phyloP scores from a whole-genome alignment of 805 yeast species.

The Monosporozyma aerobia region DNA sequence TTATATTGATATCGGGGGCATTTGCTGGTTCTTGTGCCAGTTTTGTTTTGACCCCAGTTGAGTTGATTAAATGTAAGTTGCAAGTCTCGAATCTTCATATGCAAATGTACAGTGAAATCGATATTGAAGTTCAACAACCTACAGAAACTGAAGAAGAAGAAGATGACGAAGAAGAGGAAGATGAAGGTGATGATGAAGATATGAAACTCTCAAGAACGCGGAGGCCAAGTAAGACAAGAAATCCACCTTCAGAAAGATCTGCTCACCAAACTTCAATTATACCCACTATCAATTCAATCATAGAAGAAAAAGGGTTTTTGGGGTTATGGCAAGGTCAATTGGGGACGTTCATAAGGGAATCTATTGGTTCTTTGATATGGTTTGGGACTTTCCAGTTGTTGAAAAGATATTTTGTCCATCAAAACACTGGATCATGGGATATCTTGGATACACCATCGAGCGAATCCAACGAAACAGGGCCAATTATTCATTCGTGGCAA shows the following conservation, averaged over 20 bases:
- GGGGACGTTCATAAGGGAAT: constrained; percentile 74
- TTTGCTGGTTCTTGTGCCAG: constrained; percentile 76
- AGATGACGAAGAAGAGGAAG: background rate
- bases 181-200: background rate
- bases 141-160: background rate
- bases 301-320: constrained; percentile 46
- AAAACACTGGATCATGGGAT: constrained; percentile 8
- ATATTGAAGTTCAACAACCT: background rate
- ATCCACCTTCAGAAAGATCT: constrained; percentile 3
- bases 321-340: constrained; percentile 88
- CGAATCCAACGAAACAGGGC: constrained; percentile 7
- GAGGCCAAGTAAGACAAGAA: constrained; percentile 3
- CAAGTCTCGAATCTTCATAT: constrained; percentile 47
- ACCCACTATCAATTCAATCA: constrained; percentile 35
- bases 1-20: constrained; percentile 62
- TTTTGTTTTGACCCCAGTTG: constrained; percentile 80
- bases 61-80: constrained; percentile 75
- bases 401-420: constrained; percentile 17
- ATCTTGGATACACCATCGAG: constrained; percentile 9
- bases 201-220: background rate
- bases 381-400: constrained; percentile 76
- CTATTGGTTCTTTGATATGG: constrained; percentile 90
- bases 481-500: constrained; percentile 37
- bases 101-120: constrained; percentile 15
- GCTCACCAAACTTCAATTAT: constrained; percentile 25